These are phyloP conservation scores for Rhododendron kiyosumense DNA, from an alignment of 148 eudicot genomes.

Conservation along the genomic window DNA sequence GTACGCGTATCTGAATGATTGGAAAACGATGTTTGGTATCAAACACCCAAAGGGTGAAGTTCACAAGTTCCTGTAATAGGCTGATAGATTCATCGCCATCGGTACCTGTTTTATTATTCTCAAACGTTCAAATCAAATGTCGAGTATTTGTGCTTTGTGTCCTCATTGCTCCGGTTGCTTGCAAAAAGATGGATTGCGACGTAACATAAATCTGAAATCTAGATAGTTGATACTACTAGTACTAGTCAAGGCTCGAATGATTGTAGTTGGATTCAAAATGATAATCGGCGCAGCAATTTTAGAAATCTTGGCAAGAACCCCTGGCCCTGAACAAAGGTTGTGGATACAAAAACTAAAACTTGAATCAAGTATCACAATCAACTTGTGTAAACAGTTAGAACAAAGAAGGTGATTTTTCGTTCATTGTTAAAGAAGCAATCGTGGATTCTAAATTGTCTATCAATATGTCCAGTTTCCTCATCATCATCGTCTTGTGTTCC, in stretches of 20 bases:
- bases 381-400: background rate
- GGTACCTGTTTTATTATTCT: no score
- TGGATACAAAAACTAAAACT: no score
- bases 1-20: background rate
- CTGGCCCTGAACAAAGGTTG: constrained; percentile 38
- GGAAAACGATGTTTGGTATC: background rate
- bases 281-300: background rate
- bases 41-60: background rate
- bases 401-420: background rate
- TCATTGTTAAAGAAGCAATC: background rate
- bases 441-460: background rate
- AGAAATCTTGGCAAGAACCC: constrained; percentile 50
- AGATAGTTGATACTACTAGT: background rate
- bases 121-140: background rate
- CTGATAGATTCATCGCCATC: background rate
- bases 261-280: background rate
- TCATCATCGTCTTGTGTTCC: background rate
- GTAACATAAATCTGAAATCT: background rate
- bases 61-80: background rate
- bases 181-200: background rate
- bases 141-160: background rate
- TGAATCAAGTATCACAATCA: background rate
- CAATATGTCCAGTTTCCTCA: background rate
- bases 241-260: background rate
- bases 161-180: background rate